These are phyloP conservation scores for Phanerochaete carnosa DNA, from an alignment of 768 basidiomycete species.

Conservation along the genomic window DNA sequence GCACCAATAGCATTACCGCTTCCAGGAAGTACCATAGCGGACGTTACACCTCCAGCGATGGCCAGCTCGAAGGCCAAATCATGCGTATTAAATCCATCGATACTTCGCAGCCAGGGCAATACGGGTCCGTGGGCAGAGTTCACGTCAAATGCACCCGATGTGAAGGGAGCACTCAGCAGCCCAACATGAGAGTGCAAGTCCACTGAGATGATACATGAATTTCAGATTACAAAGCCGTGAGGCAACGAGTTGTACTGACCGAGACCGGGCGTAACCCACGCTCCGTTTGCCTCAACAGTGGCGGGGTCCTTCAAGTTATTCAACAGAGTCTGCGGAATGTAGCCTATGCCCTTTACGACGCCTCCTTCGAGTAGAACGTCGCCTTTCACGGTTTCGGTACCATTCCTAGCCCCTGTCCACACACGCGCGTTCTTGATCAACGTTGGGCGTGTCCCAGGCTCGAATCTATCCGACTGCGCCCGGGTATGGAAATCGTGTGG, in stretches of 20 bases:
- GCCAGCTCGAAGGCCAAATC: conserved; percentile 72
- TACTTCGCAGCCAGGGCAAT: conserved; percentile 73
- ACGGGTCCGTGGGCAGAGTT: conserved; percentile 68
- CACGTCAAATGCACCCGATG: conserved; percentile 40
- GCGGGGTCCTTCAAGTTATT: conserved; percentile 40
- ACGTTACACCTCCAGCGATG: conserved; percentile 87
- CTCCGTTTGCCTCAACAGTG: conserved; percentile 56
- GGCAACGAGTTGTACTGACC: conserved; percentile 33
- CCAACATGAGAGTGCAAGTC: conserved; percentile 71
- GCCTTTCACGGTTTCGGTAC: conserved; percentile 50
- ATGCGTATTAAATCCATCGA: conserved; percentile 86
- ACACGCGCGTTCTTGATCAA: conserved; percentile 71
- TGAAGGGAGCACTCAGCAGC: conserved; percentile 55
- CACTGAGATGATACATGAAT: conserved; percentile 15
- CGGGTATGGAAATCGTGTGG: conserved; percentile 28
- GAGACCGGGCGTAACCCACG: conserved; percentile 65
- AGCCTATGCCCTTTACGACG: conserved; percentile 55
- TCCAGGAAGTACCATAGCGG: conserved; percentile 79
- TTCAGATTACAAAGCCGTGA: conserved; percentile 16
- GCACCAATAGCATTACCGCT: conserved; percentile 71
- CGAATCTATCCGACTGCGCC: conserved; percentile 57
- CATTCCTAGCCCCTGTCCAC: conserved; percentile 58
- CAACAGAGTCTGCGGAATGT: conserved; percentile 38
- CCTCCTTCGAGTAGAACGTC: conserved; percentile 70
- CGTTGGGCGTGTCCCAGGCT: conserved; percentile 59